Conservation (phyloP, 306 rosid genomes). For the Dalbergia cochinchinensis region DNA sequence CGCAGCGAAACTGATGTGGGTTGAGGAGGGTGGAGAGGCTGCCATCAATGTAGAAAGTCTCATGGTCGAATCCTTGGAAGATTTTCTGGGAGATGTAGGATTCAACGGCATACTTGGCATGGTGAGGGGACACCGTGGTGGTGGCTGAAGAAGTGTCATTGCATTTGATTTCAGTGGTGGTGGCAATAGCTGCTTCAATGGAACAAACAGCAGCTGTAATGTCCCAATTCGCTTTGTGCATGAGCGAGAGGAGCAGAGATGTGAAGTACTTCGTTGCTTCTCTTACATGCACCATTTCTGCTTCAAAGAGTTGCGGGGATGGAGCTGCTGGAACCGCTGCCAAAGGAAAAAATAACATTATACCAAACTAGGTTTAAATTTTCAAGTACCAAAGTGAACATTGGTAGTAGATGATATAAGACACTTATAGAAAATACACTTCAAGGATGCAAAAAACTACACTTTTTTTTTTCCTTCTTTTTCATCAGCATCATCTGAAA, state of each 20-base stretch:
- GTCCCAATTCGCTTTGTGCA: slow-evolving; percentile 96
- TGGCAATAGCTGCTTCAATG: slow-evolving; percentile 79
- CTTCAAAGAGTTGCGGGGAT: slow-evolving; percentile 72
- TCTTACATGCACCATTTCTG: slow-evolving; percentile 75
- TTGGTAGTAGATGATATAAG: not conserved
- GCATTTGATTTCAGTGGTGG: slow-evolving; percentile 41
- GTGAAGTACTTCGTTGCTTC: slow-evolving; percentile 86
- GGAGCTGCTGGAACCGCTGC: slow-evolving; percentile 69
- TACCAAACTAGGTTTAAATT: slow-evolving; percentile 21
- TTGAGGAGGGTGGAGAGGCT: slow-evolving; percentile 90
- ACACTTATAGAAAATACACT: not conserved
- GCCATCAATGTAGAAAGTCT: slow-evolving; percentile 94
- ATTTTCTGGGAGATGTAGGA: slow-evolving; percentile 80
- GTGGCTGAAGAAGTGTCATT: slow-evolving; percentile 36
- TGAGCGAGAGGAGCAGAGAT: slow-evolving; percentile 78
- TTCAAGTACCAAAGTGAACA: not conserved
- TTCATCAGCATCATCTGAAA: too few species aligned
- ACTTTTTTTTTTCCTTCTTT: too few species aligned
- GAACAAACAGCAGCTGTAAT: slow-evolving; percentile 92
- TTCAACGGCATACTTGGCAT: slow-evolving; percentile 87
- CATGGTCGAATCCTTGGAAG: slow-evolving; percentile 93
- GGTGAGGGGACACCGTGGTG: slow-evolving; percentile 59
- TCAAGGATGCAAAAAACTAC: too few species aligned
- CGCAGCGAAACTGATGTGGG: slow-evolving; percentile 84
- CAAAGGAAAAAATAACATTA: not conserved